phyloP scores from a whole-genome alignment of 768 basidiomycete species.

The Filobasidium wieringae region DNA sequence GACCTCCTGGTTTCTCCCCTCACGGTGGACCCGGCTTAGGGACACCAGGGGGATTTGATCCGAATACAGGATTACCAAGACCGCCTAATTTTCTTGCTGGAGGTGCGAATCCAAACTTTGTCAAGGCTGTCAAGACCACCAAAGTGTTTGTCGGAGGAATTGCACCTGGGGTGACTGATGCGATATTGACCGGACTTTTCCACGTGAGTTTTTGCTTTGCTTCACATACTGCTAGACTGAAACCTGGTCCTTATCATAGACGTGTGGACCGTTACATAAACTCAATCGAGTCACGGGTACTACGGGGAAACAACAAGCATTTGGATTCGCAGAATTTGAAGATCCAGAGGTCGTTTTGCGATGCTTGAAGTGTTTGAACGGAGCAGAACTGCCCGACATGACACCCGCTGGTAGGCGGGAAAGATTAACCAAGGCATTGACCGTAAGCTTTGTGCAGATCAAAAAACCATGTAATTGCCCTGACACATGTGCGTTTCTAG shows the following conservation, averaged over 20 bases:
- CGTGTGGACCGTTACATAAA: constrained; percentile 76
- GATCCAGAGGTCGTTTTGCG: constrained; percentile 83
- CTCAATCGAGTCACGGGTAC: constrained; percentile 89
- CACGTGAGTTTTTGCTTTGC: constrained; percentile 50
- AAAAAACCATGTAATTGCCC: too few relatives aligned
- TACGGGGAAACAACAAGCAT: constrained; percentile 85
- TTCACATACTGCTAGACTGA: too few relatives aligned
- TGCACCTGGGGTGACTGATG: constrained; percentile 78
- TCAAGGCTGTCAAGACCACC: constrained; percentile 47
- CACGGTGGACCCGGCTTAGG: background rate
- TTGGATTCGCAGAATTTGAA: constrained; percentile 92
- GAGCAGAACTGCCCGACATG: constrained; percentile 52
- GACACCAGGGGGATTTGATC: constrained; percentile 2
- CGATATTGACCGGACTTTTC: constrained; percentile 65
- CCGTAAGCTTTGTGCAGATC: constrained; percentile 50
- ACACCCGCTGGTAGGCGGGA: constrained; percentile 37
- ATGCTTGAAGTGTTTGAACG: constrained; percentile 55
- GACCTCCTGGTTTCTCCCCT: constrained; percentile 12
- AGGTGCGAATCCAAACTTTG: constrained; percentile 25
- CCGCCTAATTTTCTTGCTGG: constrained; percentile 15
- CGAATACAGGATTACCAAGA: constrained; percentile 17
- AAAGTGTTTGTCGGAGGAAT: constrained; percentile 89
- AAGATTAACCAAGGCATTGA: constrained; percentile 52
- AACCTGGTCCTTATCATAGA: too few relatives aligned
- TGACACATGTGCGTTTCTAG: too few relatives aligned